A percentile compares a stretch with the other conserved stretches of the same genome.
Evolutionary conservation across 78 protist genomes (phyloP).

Genomic region (Polysphondylium violaceum): DNA sequence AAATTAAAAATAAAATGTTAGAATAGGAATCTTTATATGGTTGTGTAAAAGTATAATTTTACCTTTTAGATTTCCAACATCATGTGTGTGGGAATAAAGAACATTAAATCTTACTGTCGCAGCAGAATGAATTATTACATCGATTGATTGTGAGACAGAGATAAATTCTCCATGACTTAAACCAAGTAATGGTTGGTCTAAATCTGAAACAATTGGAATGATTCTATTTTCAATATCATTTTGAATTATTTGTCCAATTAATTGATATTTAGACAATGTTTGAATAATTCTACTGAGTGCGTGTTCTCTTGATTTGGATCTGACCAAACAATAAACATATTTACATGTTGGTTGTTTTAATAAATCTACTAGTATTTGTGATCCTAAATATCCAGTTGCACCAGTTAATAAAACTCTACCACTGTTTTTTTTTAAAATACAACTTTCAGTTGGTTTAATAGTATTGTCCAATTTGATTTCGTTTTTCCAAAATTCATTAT

Average conservation of each 20-base stretch:
- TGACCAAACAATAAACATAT: conserved; percentile 25
- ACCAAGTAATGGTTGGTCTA: no score
- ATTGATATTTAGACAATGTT: no score
- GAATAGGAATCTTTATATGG: neutral
- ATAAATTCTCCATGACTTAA: no score
- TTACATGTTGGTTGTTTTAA: neutral
- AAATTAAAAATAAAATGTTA: no score
- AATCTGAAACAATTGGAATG: no score
- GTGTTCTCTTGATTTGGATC: neutral
- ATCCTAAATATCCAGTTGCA: conserved; percentile 38
- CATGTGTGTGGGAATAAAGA: neutral
- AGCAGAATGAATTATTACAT: no score
- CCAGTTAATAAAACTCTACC: conserved; percentile 53
- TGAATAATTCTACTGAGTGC: neutral
- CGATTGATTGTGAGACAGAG: no score
- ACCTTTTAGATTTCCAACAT: no score
- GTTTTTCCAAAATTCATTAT: neutral
- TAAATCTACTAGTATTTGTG: neutral
- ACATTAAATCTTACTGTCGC: no score
- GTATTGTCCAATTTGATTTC: conserved; percentile 24
- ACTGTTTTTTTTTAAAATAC: neutral
- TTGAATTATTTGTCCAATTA: neutral
- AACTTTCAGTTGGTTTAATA: neutral
- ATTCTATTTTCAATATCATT: neutral
- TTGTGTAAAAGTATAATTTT: neutral